A percentile compares a stretch with the other conserved stretches of the same genome.
phyloP scores from a whole-genome alignment of 73 alveolate genomes.

The Paramecium sonneborni region DNA sequence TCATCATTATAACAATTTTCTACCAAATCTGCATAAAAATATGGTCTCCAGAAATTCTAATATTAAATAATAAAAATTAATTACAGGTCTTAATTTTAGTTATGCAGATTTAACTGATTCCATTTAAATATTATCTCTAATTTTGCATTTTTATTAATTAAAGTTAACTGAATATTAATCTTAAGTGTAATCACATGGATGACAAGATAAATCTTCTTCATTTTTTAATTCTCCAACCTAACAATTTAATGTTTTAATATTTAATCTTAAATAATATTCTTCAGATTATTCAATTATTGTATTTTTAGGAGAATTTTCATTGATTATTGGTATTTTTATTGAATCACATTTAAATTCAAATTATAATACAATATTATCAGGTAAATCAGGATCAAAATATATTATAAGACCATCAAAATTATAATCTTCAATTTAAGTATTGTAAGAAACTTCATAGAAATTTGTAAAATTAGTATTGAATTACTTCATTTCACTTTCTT shows the following conservation, averaged over 20 bases:
- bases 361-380: background rate
- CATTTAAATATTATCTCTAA: background rate
- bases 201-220: background rate
- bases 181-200: background rate
- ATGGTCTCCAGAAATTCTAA: conserved; percentile 52
- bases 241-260: background rate
- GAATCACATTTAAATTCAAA: background rate
- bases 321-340: background rate
- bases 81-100: background rate
- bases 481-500: background rate
- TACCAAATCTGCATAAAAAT: background rate
- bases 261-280: background rate
- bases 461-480: background rate
- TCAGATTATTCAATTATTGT: background rate
- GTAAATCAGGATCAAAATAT: conserved; percentile 3
- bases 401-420: background rate
- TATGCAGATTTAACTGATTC: background rate
- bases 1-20: background rate
- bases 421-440: background rate
- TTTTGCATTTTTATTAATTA: background rate
- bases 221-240: background rate
- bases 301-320: background rate
- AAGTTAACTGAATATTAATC: background rate
- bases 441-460: background rate
- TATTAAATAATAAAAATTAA: background rate